Conservation (phyloP, 805 yeast genomes). For the Yamadazyma paraphyllophila region DNA sequence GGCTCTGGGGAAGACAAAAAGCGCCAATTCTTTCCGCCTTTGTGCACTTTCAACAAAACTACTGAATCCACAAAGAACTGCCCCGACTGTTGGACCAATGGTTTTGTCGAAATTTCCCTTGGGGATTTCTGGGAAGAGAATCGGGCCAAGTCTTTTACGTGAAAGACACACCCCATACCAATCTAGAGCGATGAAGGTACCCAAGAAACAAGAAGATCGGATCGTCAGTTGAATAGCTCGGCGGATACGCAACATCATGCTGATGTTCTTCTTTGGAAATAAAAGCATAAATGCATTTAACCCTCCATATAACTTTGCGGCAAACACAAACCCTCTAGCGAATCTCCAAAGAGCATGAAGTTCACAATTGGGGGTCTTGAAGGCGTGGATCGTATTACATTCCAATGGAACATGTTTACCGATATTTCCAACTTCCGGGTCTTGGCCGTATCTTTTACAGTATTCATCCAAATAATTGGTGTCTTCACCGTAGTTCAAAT, state of each 20-base stretch:
- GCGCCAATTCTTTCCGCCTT: constrained; percentile 47
- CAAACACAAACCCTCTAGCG: constrained; percentile 39
- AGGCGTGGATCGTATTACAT: constrained; percentile 43
- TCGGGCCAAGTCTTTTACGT: constrained; percentile 39
- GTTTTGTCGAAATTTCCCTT: constrained; percentile 36
- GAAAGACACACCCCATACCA: constrained; percentile 50
- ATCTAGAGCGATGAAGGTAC: constrained; percentile 37
- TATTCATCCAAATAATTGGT: constrained; percentile 29
- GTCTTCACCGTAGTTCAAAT: constrained; percentile 35
- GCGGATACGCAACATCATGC: constrained; percentile 15
- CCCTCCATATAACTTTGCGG: constrained; percentile 41
- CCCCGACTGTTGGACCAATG: constrained; percentile 40
- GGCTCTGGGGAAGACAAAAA: constrained; percentile 45
- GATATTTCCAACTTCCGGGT: constrained; percentile 27
- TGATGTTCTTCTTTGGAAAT: constrained; percentile 18
- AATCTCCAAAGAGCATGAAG: constrained; percentile 47
- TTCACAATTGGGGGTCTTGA: constrained; percentile 40
- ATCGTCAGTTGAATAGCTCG: constrained; percentile 26
- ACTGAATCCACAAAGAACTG: constrained; percentile 42
- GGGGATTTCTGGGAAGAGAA: constrained; percentile 35
- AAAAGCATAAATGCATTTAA: constrained; percentile 34
- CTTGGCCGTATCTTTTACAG: constrained; percentile 33
- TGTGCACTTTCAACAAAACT: constrained; percentile 37
- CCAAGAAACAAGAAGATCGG: constrained; percentile 45
- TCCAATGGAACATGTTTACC: constrained; percentile 28